Evolutionary conservation across 139 green algal species (phyloP).

Genomic region (Closterium sp.): DNA sequence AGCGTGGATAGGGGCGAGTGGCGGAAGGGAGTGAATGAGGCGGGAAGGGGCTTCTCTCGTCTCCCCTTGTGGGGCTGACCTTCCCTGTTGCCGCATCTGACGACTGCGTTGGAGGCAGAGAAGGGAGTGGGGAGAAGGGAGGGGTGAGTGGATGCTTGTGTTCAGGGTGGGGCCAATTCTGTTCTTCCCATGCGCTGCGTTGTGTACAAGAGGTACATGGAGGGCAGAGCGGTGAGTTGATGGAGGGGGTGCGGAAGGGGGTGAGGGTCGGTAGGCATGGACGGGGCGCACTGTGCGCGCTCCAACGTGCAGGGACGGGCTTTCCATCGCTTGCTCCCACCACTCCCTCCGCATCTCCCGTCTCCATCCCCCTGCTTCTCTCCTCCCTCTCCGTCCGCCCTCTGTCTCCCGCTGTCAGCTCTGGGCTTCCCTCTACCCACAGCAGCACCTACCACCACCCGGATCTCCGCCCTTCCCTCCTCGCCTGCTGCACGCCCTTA

Average conservation of each 20-base stretch:
- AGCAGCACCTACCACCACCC: not conserved
- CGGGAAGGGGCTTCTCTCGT: not conserved
- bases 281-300: no score
- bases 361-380: not conserved
- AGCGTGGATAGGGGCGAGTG: not conserved
- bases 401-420: not conserved
- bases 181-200: no score
- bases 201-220: no score
- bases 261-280: not conserved
- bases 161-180: not conserved
- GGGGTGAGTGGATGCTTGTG: not conserved
- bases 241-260: no score
- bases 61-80: constrained; percentile 21
- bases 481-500: not conserved
- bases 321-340: no score
- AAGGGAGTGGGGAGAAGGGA: no score
- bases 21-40: not conserved
- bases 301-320: no score
- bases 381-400: not conserved
- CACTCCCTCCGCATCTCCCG: no score
- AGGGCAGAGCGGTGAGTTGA: no score
- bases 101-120: not conserved
- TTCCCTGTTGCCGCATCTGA: constrained; percentile 31
- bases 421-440: not conserved
- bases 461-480: not conserved